Evolutionary conservation across 2,329 filamentous ascomycete genomes (phyloP), one percentile per base, ranked within the genome.

Genomic region (Xylariaceae sp.): DNA sequence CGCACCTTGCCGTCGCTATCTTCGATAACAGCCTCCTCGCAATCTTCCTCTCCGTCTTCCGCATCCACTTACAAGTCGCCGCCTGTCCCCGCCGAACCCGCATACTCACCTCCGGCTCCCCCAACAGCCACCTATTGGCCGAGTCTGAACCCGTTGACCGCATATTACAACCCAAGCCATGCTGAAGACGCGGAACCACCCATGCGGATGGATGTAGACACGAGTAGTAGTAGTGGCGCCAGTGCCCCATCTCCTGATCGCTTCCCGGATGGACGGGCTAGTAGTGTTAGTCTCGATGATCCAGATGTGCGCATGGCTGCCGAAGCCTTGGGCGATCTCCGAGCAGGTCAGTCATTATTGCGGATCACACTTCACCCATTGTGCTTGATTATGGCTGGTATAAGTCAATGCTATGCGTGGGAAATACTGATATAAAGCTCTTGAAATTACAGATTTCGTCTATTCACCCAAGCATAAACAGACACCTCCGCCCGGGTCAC

Each of bases 301-400:
- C 81, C 82, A 3, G 81, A 85, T 56, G 82, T 86, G 27, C 75
- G 81, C 34, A 71, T 85, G 55, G 86, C 86, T 20, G 86, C 86
- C 22, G 85, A 90, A 65, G 86, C 86, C 6, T 70, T 91, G 12
- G 85, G 86, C 39, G 84, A 88, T 55, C 73, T 91, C 49, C 77
- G 83, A 67, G 82, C 85, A 57, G 85, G 86, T 89, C 70, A 61
- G 76, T 66, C 37, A 37, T 46, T 21, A 38, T 34, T 47, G n/a
- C 44, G 44, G 35, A 39, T 6, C 27, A 52, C 44, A 48, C n/a
- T n/a, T n/a, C n/a, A n/a, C n/a, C n/a, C n/a, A n/a, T n/a, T n/a
- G n/a, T n/a, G n/a, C n/a, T n/a, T n/a, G n/a, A n/a, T n/a, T n/a
- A n/a, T n/a, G n/a, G n/a, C n/a, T n/a, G n/a, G n/a, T n/a, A n/a